Evolutionary conservation across 2,329 filamentous ascomycete genomes (phyloP), one percentile per base, ranked within the genome.

Genomic region (Xylariaceae sp.): DNA sequence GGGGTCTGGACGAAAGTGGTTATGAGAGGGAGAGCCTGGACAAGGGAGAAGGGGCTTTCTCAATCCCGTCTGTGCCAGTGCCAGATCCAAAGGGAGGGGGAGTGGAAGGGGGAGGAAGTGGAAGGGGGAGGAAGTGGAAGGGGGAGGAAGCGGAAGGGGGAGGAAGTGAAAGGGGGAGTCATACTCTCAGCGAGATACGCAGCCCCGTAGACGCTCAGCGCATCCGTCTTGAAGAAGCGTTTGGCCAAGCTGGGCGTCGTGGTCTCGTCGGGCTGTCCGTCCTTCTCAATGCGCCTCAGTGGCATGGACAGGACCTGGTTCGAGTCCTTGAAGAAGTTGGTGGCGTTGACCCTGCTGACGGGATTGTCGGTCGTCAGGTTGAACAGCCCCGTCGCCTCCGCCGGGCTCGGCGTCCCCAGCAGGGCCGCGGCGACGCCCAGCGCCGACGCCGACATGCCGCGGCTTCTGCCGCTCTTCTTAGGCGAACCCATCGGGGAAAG

Each of bases 131-230:
- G n/a, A n/a, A 17, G 12, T n/a, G 16, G 17, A 12, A 21, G 19
- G 19, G 21, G 15, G 13, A 31, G 3, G 10, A 12, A 14, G 17
- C n/a, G n/a, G n/a, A n/a, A n/a, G n/a, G n/a, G n/a, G n/a, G n/a
- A n/a, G n/a, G n/a, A n/a, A n/a, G n/a, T n/a, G n/a, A n/a, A n/a
- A n/a, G n/a, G n/a, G 35, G 24, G 14, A 24, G 31, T 23, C 47
- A 24, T 44, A 56, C 54, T 27, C 36, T 56, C 46, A 16, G 50
- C 53, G 10, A 56, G 36, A 39, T 55, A 57, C 8, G 54, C 53
- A 18, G 53, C 51, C 5, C 54, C 53, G 14, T 47, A 53, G 6
- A 53, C 47, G 2, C 45, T 51, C 13, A 51, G 29, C 1, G 55
- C 42, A 19, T 55, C 47, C 5, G 52, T 43, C 23, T 44, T 48